These are phyloP conservation scores for Bretschneidera sinensis DNA, from an alignment of 345 rosid species.

Conservation along the genomic window DNA sequence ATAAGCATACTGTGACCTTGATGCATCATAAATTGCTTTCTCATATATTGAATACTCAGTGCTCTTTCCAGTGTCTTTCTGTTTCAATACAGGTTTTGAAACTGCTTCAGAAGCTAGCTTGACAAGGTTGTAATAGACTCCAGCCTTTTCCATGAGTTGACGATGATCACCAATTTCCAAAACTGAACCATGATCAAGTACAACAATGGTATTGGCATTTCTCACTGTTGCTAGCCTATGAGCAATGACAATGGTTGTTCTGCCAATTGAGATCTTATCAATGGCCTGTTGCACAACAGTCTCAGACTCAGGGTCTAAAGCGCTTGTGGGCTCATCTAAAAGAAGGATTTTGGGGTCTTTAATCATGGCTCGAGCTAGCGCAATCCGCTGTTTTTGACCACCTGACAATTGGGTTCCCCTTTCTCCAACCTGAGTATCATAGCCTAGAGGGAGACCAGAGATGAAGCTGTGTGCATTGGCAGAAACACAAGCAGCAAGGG, in stretches of 20 bases:
- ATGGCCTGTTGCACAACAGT: conserved; percentile 54
- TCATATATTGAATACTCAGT: conserved; percentile 21
- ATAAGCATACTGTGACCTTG: conserved; percentile 21
- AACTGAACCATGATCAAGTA: conserved; percentile 49
- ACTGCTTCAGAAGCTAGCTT: conserved; percentile 51
- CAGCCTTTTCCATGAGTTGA: conserved; percentile 41
- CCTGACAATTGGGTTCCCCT: conserved; percentile 60
- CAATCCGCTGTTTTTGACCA: conserved; percentile 84
- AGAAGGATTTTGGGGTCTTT: conserved; percentile 55
- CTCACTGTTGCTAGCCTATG: conserved; percentile 62
- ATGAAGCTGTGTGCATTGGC: conserved; percentile 52
- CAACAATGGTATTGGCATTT: conserved; percentile 46
- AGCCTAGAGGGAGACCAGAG: conserved; percentile 48
- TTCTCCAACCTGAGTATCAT: conserved; percentile 69
- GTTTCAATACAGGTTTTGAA: conserved; percentile 19
- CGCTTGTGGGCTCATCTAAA: conserved; percentile 69
- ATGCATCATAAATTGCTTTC: conserved; percentile 26
- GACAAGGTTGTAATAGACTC: conserved; percentile 47
- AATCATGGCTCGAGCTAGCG: conserved; percentile 65
- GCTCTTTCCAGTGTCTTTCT: conserved; percentile 9
- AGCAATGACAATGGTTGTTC: conserved; percentile 59
- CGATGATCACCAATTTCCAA: conserved; percentile 52
- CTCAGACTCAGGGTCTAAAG: conserved; percentile 56
- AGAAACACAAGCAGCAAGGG: conserved; percentile 44
- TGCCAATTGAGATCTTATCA: conserved; percentile 47